phyloP scores from a whole-genome alignment of 2,329 filamentous ascomycete species.

The Microdochium paspali region DNA sequence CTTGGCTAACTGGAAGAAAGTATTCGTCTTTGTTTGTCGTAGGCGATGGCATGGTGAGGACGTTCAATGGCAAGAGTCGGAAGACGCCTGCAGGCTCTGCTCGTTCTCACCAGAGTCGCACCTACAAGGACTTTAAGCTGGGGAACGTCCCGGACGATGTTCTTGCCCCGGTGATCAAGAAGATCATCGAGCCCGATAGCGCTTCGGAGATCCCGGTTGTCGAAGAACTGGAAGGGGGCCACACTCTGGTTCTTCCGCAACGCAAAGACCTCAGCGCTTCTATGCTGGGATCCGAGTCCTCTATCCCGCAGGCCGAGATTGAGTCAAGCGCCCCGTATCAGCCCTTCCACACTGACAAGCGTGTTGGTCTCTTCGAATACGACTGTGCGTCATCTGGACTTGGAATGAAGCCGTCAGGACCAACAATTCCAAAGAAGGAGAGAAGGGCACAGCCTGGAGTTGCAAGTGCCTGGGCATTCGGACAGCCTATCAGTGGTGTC shows the following conservation, averaged over 20 bases:
- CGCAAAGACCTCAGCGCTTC: conserved; percentile 23
- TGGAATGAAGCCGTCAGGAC: conserved; percentile 12
- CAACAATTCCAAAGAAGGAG: conserved; percentile 26
- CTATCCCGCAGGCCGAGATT: conserved; percentile 72
- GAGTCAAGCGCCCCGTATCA: conserved; percentile 94
- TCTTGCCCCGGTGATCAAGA: conserved; percentile 45
- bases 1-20: conserved; percentile 55
- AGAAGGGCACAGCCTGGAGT: conserved; percentile 20
- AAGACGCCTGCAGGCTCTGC: conserved; percentile 43
- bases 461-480: conserved; percentile 45
- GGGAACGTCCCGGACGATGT: conserved; percentile 51
- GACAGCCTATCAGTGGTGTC: conserved; percentile 38
- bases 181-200: conserved; percentile 47
- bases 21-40: conserved; percentile 56
- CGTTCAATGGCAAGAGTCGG: conserved; percentile 51
- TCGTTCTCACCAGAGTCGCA: conserved; percentile 42
- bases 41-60: conserved; percentile 55
- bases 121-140: conserved; percentile 59
- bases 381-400: background rate
- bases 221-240: conserved; percentile 42
- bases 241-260: conserved; percentile 38
- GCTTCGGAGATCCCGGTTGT: conserved; percentile 38
- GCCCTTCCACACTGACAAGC: conserved; percentile 85
- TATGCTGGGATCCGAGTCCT: conserved; percentile 47
- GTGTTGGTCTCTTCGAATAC: conserved; percentile 70